A percentile compares a stretch with the other conserved stretches of the same genome.
Conservation (phyloP, 2,329 filamentous ascomycete genomes). For the Biscogniauxia sp. region DNA sequence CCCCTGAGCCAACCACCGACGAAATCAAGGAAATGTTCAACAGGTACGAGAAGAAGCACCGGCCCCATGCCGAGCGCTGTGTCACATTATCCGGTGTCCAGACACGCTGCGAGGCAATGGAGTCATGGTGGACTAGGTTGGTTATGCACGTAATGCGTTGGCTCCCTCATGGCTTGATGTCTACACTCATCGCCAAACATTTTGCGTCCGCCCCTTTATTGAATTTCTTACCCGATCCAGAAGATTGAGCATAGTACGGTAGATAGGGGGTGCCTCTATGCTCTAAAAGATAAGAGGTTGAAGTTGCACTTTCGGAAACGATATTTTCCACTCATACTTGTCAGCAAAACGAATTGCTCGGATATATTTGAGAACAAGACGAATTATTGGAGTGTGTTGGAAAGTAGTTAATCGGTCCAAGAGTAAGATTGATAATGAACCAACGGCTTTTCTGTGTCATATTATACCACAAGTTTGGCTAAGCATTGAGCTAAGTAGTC, state of each 20-base stretch:
- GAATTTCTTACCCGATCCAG: constrained; percentile 2
- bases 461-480: no score
- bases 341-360: no score
- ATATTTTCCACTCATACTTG: no score
- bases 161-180: constrained; percentile 2
- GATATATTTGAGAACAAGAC: no score
- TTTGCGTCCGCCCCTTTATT: constrained; percentile 1
- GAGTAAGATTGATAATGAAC: no score
- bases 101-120: constrained; percentile 21
- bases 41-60: constrained; percentile 17
- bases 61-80: constrained; percentile 11
- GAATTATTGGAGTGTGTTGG: no score
- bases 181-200: constrained; percentile 2
- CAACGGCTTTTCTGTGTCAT: no score
- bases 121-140: constrained; percentile 12
- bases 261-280: no score
- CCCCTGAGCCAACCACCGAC: constrained; percentile 1
- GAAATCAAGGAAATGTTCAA: constrained; percentile 13
- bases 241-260: not conserved
- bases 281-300: no score
- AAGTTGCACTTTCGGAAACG: no score
- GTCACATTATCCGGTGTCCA: constrained; percentile 6
- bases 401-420: no score
- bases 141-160: not conserved
- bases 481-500: no score